Evolutionary conservation across 768 basidiomycete species (phyloP).

Genomic region (Auriscalpium microsporum): DNA sequence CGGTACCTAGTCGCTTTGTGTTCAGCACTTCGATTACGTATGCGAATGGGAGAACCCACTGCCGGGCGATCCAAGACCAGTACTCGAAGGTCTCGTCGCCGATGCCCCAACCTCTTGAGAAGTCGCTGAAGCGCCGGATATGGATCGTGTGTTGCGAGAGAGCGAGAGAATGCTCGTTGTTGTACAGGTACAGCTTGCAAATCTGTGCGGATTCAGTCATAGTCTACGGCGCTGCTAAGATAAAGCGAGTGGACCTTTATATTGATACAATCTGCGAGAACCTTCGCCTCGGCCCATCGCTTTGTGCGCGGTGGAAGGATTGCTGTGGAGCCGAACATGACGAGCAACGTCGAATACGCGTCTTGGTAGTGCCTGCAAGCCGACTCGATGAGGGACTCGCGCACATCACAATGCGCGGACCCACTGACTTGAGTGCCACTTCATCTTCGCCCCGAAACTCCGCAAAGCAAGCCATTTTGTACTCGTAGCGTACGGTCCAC

Average conservation of each 20-base stretch:
- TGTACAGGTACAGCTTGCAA: conserved; percentile 85
- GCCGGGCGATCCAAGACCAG: conserved; percentile 94
- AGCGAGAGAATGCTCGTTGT: conserved; percentile 74
- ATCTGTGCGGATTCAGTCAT: conserved; percentile 39
- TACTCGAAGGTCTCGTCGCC: conserved; percentile 95
- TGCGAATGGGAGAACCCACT: conserved; percentile 42
- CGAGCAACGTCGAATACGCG: conserved; percentile 72
- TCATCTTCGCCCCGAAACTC: conserved; percentile 92
- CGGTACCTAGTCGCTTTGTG: conserved; percentile 54
- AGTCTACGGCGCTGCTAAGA: neutral
- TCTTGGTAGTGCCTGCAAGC: conserved; percentile 85
- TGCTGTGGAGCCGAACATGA: conserved; percentile 84
- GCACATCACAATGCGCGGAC: conserved; percentile 4
- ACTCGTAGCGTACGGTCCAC: conserved; percentile 95
- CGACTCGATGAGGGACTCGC: conserved; percentile 3
- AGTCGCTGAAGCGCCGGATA: conserved; percentile 74
- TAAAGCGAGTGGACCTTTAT: conserved; percentile 53
- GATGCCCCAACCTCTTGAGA: conserved; percentile 90
- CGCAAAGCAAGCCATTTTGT: conserved; percentile 95
- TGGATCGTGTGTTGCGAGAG: conserved; percentile 81
- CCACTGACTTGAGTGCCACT: conserved; percentile 77
- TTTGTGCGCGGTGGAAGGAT: conserved; percentile 90
- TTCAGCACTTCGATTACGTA: neutral
- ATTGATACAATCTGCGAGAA: conserved; percentile 88
- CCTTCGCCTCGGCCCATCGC: conserved; percentile 97